phyloP scores from a whole-genome alignment of 805 yeast species.

The Torulaspora maleeae region DNA sequence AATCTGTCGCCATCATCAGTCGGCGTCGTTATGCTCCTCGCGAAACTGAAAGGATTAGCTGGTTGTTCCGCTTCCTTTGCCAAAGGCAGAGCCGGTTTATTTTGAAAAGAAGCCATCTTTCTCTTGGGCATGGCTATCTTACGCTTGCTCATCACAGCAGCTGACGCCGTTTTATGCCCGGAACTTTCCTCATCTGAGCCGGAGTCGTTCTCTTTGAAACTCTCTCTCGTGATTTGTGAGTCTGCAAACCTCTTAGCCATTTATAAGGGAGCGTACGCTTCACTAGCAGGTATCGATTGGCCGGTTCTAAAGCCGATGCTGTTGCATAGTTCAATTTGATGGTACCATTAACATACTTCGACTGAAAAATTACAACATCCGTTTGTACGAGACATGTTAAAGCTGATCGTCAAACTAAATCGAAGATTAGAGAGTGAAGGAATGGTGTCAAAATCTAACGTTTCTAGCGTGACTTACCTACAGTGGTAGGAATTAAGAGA shows the following conservation, averaged over 20 bases:
- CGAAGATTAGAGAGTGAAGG: not conserved
- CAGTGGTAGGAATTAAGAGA: too few species aligned
- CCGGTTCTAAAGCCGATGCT: too few species aligned
- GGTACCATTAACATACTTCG: not conserved
- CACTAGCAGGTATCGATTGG: not conserved
- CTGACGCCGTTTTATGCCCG: slow-evolving; percentile 44
- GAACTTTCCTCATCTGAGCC: slow-evolving; percentile 37
- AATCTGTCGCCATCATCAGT: slow-evolving; percentile 33
- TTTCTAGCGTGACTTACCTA: too few species aligned
- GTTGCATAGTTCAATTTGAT: not conserved
- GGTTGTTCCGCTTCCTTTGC: not conserved
- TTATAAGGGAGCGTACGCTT: not conserved
- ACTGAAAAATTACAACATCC: not conserved
- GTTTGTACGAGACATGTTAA: not conserved
- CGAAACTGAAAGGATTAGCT: slow-evolving; percentile 21
- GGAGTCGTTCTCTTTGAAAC: slow-evolving; percentile 29
- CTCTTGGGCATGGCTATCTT: slow-evolving; percentile 60
- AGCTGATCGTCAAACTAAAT: not conserved
- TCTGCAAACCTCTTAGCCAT: slow-evolving; percentile 70
- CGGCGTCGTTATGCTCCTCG: not conserved
- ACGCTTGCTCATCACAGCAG: slow-evolving; percentile 59
- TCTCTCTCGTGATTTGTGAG: slow-evolving; percentile 58
- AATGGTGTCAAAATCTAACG: not conserved
- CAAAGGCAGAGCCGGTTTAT: not conserved
- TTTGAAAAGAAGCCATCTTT: slow-evolving; percentile 30